Evolutionary conservation across 2,329 filamentous ascomycete species (phyloP).

Genomic region (Passalora sequoiae): DNA sequence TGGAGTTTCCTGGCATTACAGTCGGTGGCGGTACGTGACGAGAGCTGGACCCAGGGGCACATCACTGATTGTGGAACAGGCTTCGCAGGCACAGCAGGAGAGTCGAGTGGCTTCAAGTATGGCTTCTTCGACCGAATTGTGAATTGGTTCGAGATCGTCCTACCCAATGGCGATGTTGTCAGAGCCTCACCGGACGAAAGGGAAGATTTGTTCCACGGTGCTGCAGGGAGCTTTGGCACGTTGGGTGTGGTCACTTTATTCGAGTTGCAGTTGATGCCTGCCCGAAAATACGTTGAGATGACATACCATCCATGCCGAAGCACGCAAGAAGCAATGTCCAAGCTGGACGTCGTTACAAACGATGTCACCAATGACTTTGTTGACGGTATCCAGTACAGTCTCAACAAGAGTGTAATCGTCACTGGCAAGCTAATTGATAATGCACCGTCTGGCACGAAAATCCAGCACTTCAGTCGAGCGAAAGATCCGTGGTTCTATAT

Average conservation of each 20-base stretch:
- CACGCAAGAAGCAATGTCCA: slow-evolving; percentile 40
- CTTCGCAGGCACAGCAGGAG: slow-evolving; percentile 61
- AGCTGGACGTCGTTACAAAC: slow-evolving; percentile 35
- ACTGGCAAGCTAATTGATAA: slow-evolving; percentile 33
- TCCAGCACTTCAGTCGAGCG: slow-evolving; percentile 51
- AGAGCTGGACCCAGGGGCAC: not conserved
- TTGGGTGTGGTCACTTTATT: slow-evolving; percentile 60
- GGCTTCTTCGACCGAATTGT: slow-evolving; percentile 63
- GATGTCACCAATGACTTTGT: slow-evolving; percentile 55
- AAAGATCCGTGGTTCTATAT: slow-evolving; percentile 70
- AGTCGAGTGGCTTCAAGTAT: slow-evolving; percentile 61
- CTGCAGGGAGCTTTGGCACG: slow-evolving; percentile 61
- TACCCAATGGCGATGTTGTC: slow-evolving; percentile 51
- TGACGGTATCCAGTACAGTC: slow-evolving; percentile 51
- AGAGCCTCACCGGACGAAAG: slow-evolving; percentile 43
- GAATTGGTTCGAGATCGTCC: slow-evolving; percentile 58
- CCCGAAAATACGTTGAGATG: slow-evolving; percentile 46
- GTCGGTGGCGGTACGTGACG: not conserved
- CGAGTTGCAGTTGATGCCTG: slow-evolving; percentile 44
- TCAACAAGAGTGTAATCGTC: slow-evolving; percentile 39
- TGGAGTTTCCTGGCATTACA: slow-evolving; percentile 63
- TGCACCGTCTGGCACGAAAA: slow-evolving; percentile 31
- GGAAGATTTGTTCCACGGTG: slow-evolving; percentile 60
- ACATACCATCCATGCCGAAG: slow-evolving; percentile 43
- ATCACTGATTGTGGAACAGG: slow-evolving; percentile 32